These are phyloP conservation scores for Starmerella floricola DNA, from an alignment of 805 yeast species.

Conservation along the genomic window DNA sequence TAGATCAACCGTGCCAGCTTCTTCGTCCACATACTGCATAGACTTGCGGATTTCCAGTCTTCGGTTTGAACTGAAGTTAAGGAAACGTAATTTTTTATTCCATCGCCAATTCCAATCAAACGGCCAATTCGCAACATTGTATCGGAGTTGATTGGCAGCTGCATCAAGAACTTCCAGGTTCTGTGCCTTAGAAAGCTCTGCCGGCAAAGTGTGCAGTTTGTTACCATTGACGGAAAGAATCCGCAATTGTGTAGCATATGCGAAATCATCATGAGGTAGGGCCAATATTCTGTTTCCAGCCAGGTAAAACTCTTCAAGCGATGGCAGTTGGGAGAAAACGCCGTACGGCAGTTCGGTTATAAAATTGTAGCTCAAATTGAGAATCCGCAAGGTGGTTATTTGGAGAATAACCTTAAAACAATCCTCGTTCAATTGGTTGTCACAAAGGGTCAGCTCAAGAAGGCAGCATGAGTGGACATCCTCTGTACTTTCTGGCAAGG, in stretches of 20 bases:
- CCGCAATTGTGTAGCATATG: slow-evolving; percentile 43
- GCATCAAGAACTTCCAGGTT: slow-evolving; percentile 68
- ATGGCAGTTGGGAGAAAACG: slow-evolving; percentile 44
- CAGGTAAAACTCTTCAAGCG: slow-evolving; percentile 52
- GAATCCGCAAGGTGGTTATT: slow-evolving; percentile 43
- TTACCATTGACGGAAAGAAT: slow-evolving; percentile 69
- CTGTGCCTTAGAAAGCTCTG: slow-evolving; percentile 63
- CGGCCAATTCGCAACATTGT: slow-evolving; percentile 86
- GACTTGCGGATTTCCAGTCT: slow-evolving; percentile 66
- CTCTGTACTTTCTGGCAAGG: slow-evolving; percentile 4
- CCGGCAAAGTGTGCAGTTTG: slow-evolving; percentile 73
- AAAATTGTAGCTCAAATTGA: slow-evolving; percentile 77
- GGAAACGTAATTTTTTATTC: slow-evolving; percentile 59
- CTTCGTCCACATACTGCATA: slow-evolving; percentile 27
- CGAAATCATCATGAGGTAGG: slow-evolving; percentile 79
- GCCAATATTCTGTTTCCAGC: slow-evolving; percentile 74
- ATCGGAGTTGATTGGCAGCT: slow-evolving; percentile 79
- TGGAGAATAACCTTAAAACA: slow-evolving; percentile 55
- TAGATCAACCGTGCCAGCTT: slow-evolving; percentile 22
- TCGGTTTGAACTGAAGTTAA: slow-evolving; percentile 87
- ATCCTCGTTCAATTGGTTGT: slow-evolving; percentile 71
- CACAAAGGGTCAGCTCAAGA: slow-evolving; percentile 49
- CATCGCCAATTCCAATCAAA: slow-evolving; percentile 97
- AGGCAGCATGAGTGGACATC: slow-evolving; percentile 1
- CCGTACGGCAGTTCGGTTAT: slow-evolving; percentile 71